phyloP scores from a whole-genome alignment of 2,329 filamentous ascomycete genomes.

The Aspergillus felis region DNA sequence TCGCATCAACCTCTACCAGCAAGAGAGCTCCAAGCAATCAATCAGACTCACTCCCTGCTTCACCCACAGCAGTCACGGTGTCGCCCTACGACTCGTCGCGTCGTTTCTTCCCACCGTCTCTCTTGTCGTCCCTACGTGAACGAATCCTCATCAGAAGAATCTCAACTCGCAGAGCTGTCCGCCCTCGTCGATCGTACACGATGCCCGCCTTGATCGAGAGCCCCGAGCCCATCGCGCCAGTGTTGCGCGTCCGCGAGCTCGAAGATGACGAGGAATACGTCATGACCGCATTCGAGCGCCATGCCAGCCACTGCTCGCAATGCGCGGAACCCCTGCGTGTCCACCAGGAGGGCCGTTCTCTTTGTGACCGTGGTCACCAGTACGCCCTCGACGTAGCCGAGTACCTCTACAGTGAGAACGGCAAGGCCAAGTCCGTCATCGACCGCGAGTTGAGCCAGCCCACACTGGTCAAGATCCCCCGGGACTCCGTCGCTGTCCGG shows the following conservation, averaged over 20 bases:
- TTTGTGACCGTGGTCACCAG: slow-evolving; percentile 35
- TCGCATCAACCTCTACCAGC: neutral
- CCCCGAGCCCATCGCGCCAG: slow-evolving; percentile 22
- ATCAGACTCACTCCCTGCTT: neutral
- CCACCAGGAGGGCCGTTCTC: slow-evolving; percentile 19
- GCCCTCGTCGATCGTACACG: slow-evolving; percentile 22
- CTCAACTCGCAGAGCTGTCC: slow-evolving; percentile 12
- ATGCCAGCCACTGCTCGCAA: slow-evolving; percentile 32
- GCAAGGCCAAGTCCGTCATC: slow-evolving; percentile 40
- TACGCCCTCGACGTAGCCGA: slow-evolving; percentile 31
- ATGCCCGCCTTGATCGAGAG: slow-evolving; percentile 30
- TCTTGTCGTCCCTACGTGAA: slow-evolving; percentile 16
- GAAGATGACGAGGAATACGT: slow-evolving; percentile 35
- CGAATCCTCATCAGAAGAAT: slow-evolving; percentile 14
- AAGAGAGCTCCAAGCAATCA: neutral
- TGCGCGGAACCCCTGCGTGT: slow-evolving; percentile 28
- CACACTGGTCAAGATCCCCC: slow-evolving; percentile 42
- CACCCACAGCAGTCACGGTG: slow-evolving; percentile 23
- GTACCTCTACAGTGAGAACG: slow-evolving; percentile 35
- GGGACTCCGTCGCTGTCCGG: slow-evolving; percentile 30
- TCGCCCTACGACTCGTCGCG: slow-evolving; percentile 24
- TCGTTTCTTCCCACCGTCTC: slow-evolving; percentile 17
- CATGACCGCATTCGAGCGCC: slow-evolving; percentile 34
- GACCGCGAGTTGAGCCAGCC: slow-evolving; percentile 37
- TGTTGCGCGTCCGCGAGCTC: slow-evolving; percentile 26